These are phyloP conservation scores for Solanum etuberosum DNA, from an alignment of 257 asterid species.

Conservation along the genomic window DNA sequence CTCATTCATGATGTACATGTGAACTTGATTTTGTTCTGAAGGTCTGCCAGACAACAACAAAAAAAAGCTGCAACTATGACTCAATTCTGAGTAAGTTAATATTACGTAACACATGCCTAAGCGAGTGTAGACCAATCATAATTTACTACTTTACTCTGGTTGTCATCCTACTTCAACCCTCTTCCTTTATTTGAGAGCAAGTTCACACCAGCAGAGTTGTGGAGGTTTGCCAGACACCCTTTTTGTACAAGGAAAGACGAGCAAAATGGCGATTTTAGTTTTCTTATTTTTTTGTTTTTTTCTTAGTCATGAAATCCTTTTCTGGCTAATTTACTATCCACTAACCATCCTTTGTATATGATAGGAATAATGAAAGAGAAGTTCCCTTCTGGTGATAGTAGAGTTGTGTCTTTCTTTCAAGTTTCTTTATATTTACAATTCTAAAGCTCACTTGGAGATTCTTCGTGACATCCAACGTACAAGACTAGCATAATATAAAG, in stretches of 20 bases:
- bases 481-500: not conserved
- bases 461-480: not conserved
- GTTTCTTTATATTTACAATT: not conserved
- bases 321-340: not conserved
- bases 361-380: not conserved
- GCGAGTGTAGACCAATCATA: not conserved
- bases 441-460: not conserved
- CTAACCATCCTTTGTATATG: not conserved
- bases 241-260: not conserved
- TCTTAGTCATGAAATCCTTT: not conserved
- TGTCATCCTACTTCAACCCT: not conserved
- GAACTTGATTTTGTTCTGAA: constrained; percentile 22
- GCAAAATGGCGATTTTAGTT: not conserved
- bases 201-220: not conserved
- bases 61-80: not conserved
- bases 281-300: not conserved
- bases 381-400: not conserved
- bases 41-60: not conserved
- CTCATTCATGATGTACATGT: constrained; percentile 17
- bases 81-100: not conserved
- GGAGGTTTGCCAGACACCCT: not conserved
- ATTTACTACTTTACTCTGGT: not conserved
- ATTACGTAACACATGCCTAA: not conserved
- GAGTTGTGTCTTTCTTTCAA: not conserved
- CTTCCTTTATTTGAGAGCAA: not conserved